Percentiles rank a stretch among this genome's conserved stretches.
Conservation (phyloP, 768 basidiomycete genomes). For the Lactifluus subvellereus region DNA sequence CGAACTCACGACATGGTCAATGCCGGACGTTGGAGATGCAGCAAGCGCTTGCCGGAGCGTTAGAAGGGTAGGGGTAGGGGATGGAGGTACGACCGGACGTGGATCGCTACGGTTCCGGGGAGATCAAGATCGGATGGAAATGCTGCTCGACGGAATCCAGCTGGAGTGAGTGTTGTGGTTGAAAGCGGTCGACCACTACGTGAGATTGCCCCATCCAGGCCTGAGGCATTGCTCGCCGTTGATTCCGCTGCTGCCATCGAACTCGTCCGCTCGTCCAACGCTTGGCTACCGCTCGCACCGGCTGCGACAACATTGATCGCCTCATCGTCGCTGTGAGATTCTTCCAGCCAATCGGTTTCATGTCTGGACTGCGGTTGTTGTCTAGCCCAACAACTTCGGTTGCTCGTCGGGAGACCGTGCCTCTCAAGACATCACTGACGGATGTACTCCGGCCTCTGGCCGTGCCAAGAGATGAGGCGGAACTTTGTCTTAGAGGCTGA, state of each 20-base stretch:
- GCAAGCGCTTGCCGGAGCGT: slow-evolving; percentile 61
- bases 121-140: slow-evolving; percentile 70
- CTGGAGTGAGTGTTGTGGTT: slow-evolving; percentile 23
- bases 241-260: slow-evolving; percentile 37
- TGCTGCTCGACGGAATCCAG: slow-evolving; percentile 33
- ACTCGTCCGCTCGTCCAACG: slow-evolving; percentile 80
- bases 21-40: slow-evolving; percentile 36
- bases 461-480: slow-evolving; percentile 39
- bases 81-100: slow-evolving; percentile 38
- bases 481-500: slow-evolving; percentile 37
- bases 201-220: slow-evolving; percentile 6
- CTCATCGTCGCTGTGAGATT: slow-evolving; percentile 70
- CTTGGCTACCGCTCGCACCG: slow-evolving; percentile 73
- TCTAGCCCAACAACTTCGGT: slow-evolving; percentile 30
- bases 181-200: slow-evolving; percentile 13
- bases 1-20: slow-evolving; percentile 11
- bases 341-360: slow-evolving; percentile 63
- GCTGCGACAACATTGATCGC: slow-evolving; percentile 80
- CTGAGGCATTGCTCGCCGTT: slow-evolving; percentile 23
- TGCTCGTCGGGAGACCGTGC: slow-evolving; percentile 37
- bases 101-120: slow-evolving; percentile 25
- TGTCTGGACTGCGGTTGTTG: slow-evolving; percentile 31
- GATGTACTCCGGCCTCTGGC: slow-evolving; percentile 49
- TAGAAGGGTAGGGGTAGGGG: slow-evolving; percentile 55
- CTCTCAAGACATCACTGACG: slow-evolving; percentile 53